Evolutionary conservation across 768 basidiomycete species (phyloP), one percentile per base, ranked within the genome.

Genomic region (Leucosporidium scottii): DNA sequence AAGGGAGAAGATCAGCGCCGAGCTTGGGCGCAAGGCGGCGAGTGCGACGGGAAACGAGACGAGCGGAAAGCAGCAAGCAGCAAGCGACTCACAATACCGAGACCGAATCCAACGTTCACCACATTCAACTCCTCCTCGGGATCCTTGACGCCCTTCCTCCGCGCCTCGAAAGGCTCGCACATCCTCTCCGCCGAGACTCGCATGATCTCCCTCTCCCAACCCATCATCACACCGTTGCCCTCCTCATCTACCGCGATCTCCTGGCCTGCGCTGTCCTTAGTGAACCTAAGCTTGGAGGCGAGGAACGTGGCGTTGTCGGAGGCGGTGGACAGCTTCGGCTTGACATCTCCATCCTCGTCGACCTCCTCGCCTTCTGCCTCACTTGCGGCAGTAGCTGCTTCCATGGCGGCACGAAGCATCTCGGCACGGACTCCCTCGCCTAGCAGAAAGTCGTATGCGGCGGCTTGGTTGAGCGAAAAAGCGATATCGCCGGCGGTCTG

Each of bases 181-280:
- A 97, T 81, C 61, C 79, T 78, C 62, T 82, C 77, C 25, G 91
- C 92, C 7, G 93, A 94, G 74, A 85, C 82, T 66, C 81, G 77
- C 96, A 98, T 98, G 74, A 98, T 90, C 12, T 79, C 83, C 55
- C 80, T 79, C 78, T 99, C 96, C 96, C 96, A 99, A 1, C 93
- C 91, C 96, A 99, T 99, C 96, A 99, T 99, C 8, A 99, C 94
- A 18, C 92, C 91, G n/a, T 93, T 84, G 67, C 92, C 88, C 71
- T 87, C 87, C 10, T 79, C 81, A 34, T 85, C 85, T 20, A 90
- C 78, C 69, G 93, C 96, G 27, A 96, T 84, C 59, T 91, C 88
- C 77, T 93, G 91, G 2, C 89, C 91, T 47, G 83, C 78, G 39
- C 82, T 80, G 76, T 94, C 92, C 44, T 78, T 81, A 15, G 81